These are phyloP conservation scores for Talaromyces sp. DNA, from an alignment of 2,329 filamentous ascomycete species.

Conservation along the genomic window DNA sequence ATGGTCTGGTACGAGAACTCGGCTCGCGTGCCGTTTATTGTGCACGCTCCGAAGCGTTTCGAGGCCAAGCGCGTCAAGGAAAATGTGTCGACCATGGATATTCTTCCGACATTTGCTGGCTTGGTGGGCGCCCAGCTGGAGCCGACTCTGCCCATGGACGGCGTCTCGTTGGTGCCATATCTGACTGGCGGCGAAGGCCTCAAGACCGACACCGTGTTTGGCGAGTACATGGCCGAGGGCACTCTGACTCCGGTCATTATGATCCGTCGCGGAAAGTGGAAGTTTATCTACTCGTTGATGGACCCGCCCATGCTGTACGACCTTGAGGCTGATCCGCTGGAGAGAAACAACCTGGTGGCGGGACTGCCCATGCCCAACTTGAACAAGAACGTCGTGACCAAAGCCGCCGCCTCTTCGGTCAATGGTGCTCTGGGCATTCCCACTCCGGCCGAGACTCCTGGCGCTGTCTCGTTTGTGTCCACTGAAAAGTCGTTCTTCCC, in stretches of 20 bases:
- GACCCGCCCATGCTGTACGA: slow-evolving; percentile 85
- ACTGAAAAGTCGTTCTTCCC: slow-evolving; percentile 15
- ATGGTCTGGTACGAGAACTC: slow-evolving; percentile 96
- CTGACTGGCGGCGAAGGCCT: slow-evolving; percentile 53
- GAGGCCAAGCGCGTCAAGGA: slow-evolving; percentile 69
- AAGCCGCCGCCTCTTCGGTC: slow-evolving; percentile 27
- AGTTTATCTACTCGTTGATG: slow-evolving; percentile 80
- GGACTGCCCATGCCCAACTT: slow-evolving; percentile 25
- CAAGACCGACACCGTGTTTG: slow-evolving; percentile 78
- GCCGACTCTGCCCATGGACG: slow-evolving; percentile 75
- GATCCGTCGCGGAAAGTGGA: slow-evolving; percentile 86
- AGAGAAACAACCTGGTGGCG: slow-evolving; percentile 64
- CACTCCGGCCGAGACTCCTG: slow-evolving; percentile 16
- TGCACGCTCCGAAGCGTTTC: slow-evolving; percentile 75
- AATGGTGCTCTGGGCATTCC: slow-evolving; percentile 12
- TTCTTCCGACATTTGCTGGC: slow-evolving; percentile 83
- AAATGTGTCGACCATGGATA: slow-evolving; percentile 87
- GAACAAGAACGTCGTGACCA: slow-evolving; percentile 34
- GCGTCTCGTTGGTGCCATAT: slow-evolving; percentile 74
- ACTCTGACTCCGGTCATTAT: slow-evolving; percentile 87
- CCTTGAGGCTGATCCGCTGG: slow-evolving; percentile 67
- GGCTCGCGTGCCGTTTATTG: slow-evolving; percentile 79
- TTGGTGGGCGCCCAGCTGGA: slow-evolving; percentile 69
- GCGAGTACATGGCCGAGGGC: slow-evolving; percentile 92
- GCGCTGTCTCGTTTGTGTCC: slow-evolving; percentile 11